Evolutionary conservation across 495 filamentous ascomycete species (phyloP).

Genomic region (Podospora sp.): DNA sequence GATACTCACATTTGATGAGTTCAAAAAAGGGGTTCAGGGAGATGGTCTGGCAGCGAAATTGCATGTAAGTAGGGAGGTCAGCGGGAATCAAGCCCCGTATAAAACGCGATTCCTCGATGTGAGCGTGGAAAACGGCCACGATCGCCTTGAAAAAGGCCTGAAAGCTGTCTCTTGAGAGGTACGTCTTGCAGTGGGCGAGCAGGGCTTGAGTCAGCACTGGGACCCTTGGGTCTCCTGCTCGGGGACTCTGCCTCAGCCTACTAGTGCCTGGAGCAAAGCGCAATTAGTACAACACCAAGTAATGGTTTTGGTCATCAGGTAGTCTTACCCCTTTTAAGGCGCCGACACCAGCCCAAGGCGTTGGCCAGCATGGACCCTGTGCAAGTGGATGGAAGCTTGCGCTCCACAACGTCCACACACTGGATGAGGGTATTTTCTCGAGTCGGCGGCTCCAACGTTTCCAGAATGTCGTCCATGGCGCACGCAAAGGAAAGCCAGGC

Average conservation of each 20-base stretch:
- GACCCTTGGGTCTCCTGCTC: slow-evolving; percentile 8
- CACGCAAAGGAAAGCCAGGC: slow-evolving; percentile 29
- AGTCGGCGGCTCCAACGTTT: slow-evolving; percentile 4
- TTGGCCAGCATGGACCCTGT: not conserved
- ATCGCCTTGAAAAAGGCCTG: slow-evolving; percentile 20
- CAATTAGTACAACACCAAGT: no score
- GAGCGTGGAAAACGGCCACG: slow-evolving; percentile 18
- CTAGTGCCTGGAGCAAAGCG: no score
- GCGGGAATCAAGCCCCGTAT: slow-evolving; percentile 6
- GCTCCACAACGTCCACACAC: slow-evolving; percentile 14
- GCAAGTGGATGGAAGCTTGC: not conserved
- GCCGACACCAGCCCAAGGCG: not conserved
- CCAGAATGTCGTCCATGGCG: slow-evolving; percentile 27
- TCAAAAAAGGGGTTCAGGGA: slow-evolving; percentile 29
- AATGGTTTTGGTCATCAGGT: no score
- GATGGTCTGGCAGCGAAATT: slow-evolving; percentile 27
- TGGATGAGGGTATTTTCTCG: slow-evolving; percentile 10
- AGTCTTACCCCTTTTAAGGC: not conserved
- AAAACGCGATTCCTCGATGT: slow-evolving; percentile 26
- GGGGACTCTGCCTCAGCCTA: no score
- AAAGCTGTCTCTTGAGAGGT: slow-evolving; percentile 1
- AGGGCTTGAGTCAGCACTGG: slow-evolving; percentile 6
- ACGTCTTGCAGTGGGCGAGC: slow-evolving; percentile 2
- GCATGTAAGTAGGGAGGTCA: slow-evolving; percentile 22
- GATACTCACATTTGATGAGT: slow-evolving; percentile 26